Percentiles rank a stretch among this genome's conserved stretches.
Evolutionary conservation across 192 early-diverging fungal species (phyloP).

Genomic region (Coemansia sp.): DNA sequence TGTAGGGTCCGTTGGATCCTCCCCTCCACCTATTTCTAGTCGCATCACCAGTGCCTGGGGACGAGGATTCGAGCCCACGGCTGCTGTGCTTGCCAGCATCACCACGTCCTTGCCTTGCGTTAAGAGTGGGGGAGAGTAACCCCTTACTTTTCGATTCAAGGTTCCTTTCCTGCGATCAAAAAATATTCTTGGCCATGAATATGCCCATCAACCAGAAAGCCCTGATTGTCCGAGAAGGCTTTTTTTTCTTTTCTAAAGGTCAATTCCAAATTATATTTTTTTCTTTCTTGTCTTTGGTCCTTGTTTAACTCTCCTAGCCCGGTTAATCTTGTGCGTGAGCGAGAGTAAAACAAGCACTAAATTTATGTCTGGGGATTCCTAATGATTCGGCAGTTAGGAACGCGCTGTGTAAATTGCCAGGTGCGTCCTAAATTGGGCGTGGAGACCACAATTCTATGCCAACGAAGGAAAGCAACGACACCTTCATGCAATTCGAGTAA

Average conservation of each 20-base stretch:
- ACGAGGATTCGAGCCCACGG: no score
- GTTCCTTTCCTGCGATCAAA: no score
- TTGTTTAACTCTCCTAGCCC: neutral
- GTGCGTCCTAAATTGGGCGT: neutral
- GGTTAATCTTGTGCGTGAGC: neutral
- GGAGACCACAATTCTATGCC: neutral
- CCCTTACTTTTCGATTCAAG: no score
- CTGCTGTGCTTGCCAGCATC: no score
- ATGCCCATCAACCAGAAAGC: no score
- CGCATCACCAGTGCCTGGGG: no score
- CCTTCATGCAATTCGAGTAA: neutral
- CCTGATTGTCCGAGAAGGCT: neutral
- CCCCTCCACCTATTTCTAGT: no score
- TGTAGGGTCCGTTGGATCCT: no score
- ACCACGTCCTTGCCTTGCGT: no score
- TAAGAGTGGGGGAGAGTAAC: no score
- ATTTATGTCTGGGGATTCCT: conserved; percentile 6
- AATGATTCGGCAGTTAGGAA: conserved; percentile 25
- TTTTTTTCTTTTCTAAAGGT: neutral
- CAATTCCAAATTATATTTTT: neutral
- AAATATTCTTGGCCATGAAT: no score
- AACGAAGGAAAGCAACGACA: neutral
- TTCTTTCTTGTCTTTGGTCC: neutral
- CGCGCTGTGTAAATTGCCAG: neutral
- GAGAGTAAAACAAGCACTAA: neutral